These are phyloP conservation scores for Moniliophthora roreri DNA, from an alignment of 1,284 basidiomycete genomes.

Conservation along the genomic window DNA sequence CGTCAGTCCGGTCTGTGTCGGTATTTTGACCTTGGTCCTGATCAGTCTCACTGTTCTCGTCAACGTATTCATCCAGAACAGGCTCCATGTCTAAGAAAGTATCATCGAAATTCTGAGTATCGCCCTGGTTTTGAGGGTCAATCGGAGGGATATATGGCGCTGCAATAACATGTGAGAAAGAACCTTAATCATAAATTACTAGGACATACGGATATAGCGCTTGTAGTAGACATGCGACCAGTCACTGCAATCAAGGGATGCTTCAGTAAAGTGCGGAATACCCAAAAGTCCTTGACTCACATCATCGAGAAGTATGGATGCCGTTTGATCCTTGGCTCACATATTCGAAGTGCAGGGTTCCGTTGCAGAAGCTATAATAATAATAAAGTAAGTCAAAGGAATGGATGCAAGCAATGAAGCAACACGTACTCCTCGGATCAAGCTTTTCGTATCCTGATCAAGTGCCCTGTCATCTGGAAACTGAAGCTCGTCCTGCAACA, in stretches of 20 bases:
- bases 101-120: conserved; percentile 98
- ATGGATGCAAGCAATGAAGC: conserved; percentile 7
- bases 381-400: conserved; percentile 16
- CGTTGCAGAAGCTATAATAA: conserved; percentile 86
- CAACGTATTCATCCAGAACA: conserved; percentile 65
- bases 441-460: conserved; percentile 92
- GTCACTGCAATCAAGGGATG: conserved; percentile 51
- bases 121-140: conserved; percentile 89
- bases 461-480: conserved; percentile 90
- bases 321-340: conserved; percentile 89
- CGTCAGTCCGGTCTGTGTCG: conserved; percentile 70
- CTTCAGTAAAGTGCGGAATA: conserved; percentile 11
- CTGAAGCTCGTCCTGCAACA: conserved; percentile 83
- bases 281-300: conserved; percentile 46
- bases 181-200: not conserved
- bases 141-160: conserved; percentile 97
- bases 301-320: conserved; percentile 98
- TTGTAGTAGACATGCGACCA: conserved; percentile 94
- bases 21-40: conserved; percentile 55
- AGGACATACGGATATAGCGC: conserved; percentile 82
- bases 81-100: conserved; percentile 95
- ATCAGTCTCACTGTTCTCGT: conserved; percentile 61
- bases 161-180: conserved; percentile 26
- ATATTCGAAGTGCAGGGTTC: conserved; percentile 87
- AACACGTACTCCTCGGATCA: conserved; percentile 84